Evolutionary conservation across 768 basidiomycete species (phyloP).

Genomic region (Arthromyces matolae): DNA sequence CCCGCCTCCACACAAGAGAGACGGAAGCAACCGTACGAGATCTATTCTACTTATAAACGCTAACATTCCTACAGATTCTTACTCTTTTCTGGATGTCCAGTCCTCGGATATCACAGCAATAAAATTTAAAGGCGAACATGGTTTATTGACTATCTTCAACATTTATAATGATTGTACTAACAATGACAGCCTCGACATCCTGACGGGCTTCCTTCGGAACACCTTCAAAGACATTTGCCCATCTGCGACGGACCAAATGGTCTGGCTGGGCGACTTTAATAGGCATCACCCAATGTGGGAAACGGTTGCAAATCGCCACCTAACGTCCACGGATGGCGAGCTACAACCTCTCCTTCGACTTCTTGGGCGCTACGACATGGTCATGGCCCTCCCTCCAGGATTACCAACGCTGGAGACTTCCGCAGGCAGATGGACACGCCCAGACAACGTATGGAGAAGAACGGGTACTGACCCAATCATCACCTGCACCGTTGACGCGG

Average conservation of each 20-base stretch:
- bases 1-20: neutral
- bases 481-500: neutral
- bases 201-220: neutral
- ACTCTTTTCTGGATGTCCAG: too few relatives aligned
- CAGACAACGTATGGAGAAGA: too few relatives aligned
- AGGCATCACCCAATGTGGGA: neutral
- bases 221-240: neutral
- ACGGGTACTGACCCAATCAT: neutral
- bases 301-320: neutral
- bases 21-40: neutral
- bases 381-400: neutral
- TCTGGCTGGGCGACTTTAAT: neutral
- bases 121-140: neutral
- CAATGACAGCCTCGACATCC: neutral
- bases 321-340: too few relatives aligned
- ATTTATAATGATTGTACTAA: constrained; percentile 4
- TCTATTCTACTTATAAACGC: too few relatives aligned
- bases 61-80: too few relatives aligned
- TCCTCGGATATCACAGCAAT: neutral
- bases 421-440: neutral
- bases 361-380: neutral
- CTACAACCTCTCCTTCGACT: neutral
- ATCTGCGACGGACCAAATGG: neutral
- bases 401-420: neutral
- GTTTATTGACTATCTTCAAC: constrained; percentile 2